Evolutionary conservation across 257 asterid species (phyloP), one percentile per base, ranked within the genome.

Genomic region (Pogostemon cablin): DNA sequence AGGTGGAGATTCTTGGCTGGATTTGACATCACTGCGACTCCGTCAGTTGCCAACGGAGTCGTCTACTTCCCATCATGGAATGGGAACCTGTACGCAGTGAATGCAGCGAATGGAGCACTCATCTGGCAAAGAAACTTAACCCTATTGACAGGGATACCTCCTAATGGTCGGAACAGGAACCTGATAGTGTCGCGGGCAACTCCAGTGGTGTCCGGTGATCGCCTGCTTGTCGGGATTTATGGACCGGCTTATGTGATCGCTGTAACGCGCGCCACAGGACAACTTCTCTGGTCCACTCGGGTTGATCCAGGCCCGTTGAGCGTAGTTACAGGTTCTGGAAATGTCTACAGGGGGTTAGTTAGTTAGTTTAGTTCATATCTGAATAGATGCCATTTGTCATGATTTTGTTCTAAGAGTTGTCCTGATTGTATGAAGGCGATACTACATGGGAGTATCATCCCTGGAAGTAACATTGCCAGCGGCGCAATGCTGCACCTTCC

Each of bases 1-100:
- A 77, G 75, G 59, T 89, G 96, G 96, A 86, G 77, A 65, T 86
- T 92, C 78, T 20, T 63, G 6, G 87, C 96, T 0, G 96, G 96
- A 3, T 86, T 85, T n/a, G 98, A 92, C 78, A 77, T 90, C 47
- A 80, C 89, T 0, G 92, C 96, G 0, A 89, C 95, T 0, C 98
- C 93, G 1, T 84, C 95, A 2, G 84, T 86, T 0, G 87, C 86
- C 1, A 59, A 62, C 32, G 81, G 89, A 11, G 90, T 76, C 0
- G 90, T 87, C 12, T 89, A 87, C 62, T 86, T 91, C 53, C 95
- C 97, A 0, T 89, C 93, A 0, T 91, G 96, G 96, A 87, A 89
- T 55, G 96, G 96, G 0, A 81, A 81, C 52, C 17, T 89, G 43
- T 89, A 89, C 17, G 96, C 96, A 0, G 93, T 89, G 9, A 49